Evolutionary conservation across 352 stramenopile genomes (phyloP).

Genomic region (Phytophthora megakarya): DNA sequence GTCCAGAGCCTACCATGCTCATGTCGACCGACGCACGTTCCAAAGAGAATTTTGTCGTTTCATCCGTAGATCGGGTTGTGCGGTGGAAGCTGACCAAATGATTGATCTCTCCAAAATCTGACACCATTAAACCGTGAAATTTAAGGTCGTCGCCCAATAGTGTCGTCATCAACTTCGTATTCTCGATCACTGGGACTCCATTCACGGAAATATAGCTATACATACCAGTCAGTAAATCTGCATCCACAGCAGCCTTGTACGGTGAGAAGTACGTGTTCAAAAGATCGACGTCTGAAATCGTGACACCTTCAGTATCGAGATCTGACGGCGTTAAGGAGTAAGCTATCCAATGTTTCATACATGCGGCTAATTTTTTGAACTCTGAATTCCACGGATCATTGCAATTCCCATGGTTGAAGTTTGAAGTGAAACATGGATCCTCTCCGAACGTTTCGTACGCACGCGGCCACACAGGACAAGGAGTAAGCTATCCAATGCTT

Average conservation of each 20-base stretch:
- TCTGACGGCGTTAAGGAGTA: constrained; percentile 3
- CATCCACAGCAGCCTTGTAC: constrained; percentile 19
- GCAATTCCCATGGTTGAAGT: constrained; percentile 13
- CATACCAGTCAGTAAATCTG: constrained; percentile 9
- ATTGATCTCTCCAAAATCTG: constrained; percentile 88
- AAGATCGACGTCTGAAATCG: constrained; percentile 12
- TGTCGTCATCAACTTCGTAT: constrained; percentile 11
- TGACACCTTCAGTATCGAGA: constrained; percentile 1
- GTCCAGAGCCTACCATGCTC: constrained; percentile 9
- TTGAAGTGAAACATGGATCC: too few relatives aligned
- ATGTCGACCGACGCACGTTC: constrained; percentile 8
- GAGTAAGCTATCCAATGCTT: constrained; percentile 18
- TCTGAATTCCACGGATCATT: constrained; percentile 15
- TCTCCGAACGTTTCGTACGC: too few relatives aligned
- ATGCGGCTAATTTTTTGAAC: constrained; percentile 8
- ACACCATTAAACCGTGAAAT: constrained; percentile 47
- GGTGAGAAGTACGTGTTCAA: constrained; percentile 19
- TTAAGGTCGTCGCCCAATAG: constrained; percentile 8
- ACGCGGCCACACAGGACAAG: too few relatives aligned
- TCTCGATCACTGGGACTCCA: constrained; percentile 13
- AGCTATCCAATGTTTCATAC: constrained; percentile 18
- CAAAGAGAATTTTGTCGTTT: constrained; percentile 3
- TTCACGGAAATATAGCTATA: constrained; percentile 17
- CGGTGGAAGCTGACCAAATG: constrained; percentile 61
- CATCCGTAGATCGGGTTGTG: constrained; percentile 3